Percentiles rank a stretch among this genome's conserved stretches.
Conservation (phyloP, 2,329 filamentous ascomycete genomes). For the Phoma sp. region DNA sequence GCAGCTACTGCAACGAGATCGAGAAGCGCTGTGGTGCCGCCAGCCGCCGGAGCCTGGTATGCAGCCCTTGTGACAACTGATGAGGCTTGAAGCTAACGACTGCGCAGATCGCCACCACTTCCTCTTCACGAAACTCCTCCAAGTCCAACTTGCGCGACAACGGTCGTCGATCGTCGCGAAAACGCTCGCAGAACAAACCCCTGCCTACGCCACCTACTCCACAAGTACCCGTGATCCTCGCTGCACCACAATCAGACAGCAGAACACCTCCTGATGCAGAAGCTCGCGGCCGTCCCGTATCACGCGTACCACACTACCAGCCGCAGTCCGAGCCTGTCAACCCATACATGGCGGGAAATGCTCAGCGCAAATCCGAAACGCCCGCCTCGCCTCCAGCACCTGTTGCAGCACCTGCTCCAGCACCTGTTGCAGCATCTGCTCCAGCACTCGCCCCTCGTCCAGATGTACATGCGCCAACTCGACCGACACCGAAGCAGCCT, state of each 20-base stretch:
- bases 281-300: conserved; percentile 22
- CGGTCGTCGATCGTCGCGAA: conserved; percentile 41
- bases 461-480: conserved; percentile 27
- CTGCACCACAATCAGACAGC: conserved; percentile 2
- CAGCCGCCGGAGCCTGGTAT: conserved; percentile 77
- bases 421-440: neutral
- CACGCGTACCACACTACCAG: conserved; percentile 21
- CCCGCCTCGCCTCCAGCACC: neutral
- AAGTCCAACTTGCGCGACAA: conserved; percentile 44
- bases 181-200: conserved; percentile 45
- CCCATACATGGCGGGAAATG: conserved; percentile 23
- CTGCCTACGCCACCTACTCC: conserved; percentile 33
- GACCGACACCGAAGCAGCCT: conserved; percentile 20
- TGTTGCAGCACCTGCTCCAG: neutral
- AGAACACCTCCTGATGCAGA: conserved; percentile 22
- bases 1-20: conserved; percentile 82
- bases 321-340: conserved; percentile 26
- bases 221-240: conserved; percentile 12
- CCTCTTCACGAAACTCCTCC: conserved; percentile 47
- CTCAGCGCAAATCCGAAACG: neutral
- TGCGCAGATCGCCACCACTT: conserved; percentile 44
- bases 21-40: conserved; percentile 83
- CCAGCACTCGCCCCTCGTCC: conserved; percentile 2
- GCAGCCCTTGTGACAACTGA: conserved; percentile 33
- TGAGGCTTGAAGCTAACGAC: conserved; percentile 18